Base-by-base conservation (phyloP, 176 grass and related monocot genomes). In the Saccharum spontaneum region DNA sequence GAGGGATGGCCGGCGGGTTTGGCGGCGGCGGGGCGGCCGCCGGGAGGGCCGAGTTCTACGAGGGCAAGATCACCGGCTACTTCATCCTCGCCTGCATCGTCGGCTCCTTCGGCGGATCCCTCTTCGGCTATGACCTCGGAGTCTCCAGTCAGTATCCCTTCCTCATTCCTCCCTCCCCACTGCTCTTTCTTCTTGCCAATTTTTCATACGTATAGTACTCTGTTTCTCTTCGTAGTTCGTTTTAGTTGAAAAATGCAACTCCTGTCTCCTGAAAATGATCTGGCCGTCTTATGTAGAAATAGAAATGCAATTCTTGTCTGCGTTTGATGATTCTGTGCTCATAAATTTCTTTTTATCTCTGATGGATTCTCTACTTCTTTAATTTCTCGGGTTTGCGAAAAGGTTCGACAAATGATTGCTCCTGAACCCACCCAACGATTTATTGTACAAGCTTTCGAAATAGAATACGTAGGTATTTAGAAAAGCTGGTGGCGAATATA, bases 91-190 rank as follows among this genome's bases (percentile, higher is more conserved):
- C 97, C 2, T 99, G 97, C 86, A 46, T 94, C 85, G 93, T 99
- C 39, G 93, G 97, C 17, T 99, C 97, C 33, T 92, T 99, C 15
- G 97, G 97, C 7, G 97, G 97, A 38, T 99, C 97, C n/a, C 97
- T 99, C 69, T 99, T 99, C 78, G 97, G 97, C 18, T 99, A 96
- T 36, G 97, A 99, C 82, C 97, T 99, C 76, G 97, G 97, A 16
- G 93, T 99, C 31, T 99, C 97, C 16, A 92, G 97, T 98, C 41
- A 94, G 90, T 87, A 22, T 62, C 0, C 1, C 10, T 54, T 36
- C 2, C 2, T 26, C 18, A 36, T 36, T 37, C 5, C 37, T 37
- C 37, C 37, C 37, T 3, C 3, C 37, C 4, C 37, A 37, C 12
- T 46, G 43, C 41, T 43, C 45, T 14, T 46, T 3, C 45, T 48